Evolutionary conservation across 2,329 filamentous ascomycete genomes (phyloP).

Genomic region (Aphanoascus verrucosus): DNA sequence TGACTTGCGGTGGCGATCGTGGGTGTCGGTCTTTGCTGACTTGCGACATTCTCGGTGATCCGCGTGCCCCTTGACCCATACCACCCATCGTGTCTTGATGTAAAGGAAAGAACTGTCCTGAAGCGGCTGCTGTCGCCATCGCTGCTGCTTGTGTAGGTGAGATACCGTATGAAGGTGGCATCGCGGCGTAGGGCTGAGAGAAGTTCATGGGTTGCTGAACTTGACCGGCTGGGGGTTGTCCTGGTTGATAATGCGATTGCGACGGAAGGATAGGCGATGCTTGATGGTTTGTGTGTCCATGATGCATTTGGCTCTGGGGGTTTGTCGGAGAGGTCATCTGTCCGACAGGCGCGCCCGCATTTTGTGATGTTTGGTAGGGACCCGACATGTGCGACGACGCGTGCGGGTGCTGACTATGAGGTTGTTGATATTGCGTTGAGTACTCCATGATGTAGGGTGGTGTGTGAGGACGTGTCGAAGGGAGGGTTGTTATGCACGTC

Average conservation of each 20-base stretch:
- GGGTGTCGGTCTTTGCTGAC: constrained; percentile 66
- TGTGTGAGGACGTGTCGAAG: not conserved
- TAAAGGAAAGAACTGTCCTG: constrained; percentile 69
- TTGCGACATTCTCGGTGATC: constrained; percentile 65
- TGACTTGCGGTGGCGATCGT: constrained; percentile 65
- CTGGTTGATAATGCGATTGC: constrained; percentile 58
- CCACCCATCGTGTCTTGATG: constrained; percentile 58
- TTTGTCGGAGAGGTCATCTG: constrained; percentile 64
- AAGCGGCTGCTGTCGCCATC: constrained; percentile 87
- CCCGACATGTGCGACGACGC: constrained; percentile 46
- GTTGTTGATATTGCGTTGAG: constrained; percentile 60
- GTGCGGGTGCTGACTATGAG: constrained; percentile 52
- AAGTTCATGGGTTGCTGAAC: constrained; percentile 68
- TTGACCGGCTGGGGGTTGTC: constrained; percentile 49
- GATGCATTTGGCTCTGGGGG: constrained; percentile 55
- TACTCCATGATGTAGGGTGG: constrained; percentile 51
- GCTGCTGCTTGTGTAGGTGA: constrained; percentile 78
- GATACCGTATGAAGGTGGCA: constrained; percentile 64
- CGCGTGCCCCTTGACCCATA: constrained; percentile 47
- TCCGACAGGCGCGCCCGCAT: constrained; percentile 33
- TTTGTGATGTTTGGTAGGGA: constrained; percentile 52
- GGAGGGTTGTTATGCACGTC: constrained; percentile 5
- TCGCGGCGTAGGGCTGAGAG: constrained; percentile 65
- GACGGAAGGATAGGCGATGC: constrained; percentile 71
- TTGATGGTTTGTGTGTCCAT: constrained; percentile 49